A percentile compares a stretch with the other conserved stretches of the same genome.
Evolutionary conservation across 2,329 filamentous ascomycete species (phyloP).

Genomic region (Neonectria neomacrospora): DNA sequence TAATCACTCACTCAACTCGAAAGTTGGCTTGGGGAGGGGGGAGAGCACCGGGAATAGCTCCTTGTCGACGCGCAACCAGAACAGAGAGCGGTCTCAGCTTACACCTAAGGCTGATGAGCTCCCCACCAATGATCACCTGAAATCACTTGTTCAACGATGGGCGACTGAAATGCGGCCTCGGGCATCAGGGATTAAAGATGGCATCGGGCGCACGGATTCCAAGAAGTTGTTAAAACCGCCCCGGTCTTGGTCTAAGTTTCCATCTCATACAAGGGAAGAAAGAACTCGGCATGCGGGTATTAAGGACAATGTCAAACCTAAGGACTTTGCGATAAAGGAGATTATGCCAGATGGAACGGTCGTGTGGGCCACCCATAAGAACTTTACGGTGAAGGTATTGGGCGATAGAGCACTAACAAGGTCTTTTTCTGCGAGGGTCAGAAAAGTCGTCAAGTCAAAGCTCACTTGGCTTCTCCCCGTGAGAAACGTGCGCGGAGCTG

Average conservation of each 20-base stretch:
- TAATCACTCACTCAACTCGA: conserved; percentile 14
- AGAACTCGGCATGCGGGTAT: conserved; percentile 40
- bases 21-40: conserved; percentile 8
- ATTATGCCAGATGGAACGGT: conserved; percentile 34
- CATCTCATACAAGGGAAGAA: conserved; percentile 46
- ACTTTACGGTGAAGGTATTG: conserved; percentile 4
- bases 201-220: conserved; percentile 3
- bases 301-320: conserved; percentile 41
- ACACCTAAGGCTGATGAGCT: conserved; percentile 32
- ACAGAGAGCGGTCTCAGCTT: conserved; percentile 24
- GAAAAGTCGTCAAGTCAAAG: conserved; percentile 43
- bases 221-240: conserved; percentile 37
- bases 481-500: conserved; percentile 4
- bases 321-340: conserved; percentile 46
- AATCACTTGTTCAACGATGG: conserved; percentile 38
- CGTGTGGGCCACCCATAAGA: conserved; percentile 44
- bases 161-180: conserved; percentile 30
- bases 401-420: conserved; percentile 27
- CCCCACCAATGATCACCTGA: conserved; percentile 20
- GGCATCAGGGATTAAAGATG: background rate
- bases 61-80: conserved; percentile 5
- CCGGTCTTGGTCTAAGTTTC: conserved; percentile 50
- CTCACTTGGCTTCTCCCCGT: conserved; percentile 19
- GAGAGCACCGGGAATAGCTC: conserved; percentile 6
- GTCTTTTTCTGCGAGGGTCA: conserved; percentile 46